Conservation (phyloP, 805 yeast species). For the Wickerhamiella australiensis region DNA sequence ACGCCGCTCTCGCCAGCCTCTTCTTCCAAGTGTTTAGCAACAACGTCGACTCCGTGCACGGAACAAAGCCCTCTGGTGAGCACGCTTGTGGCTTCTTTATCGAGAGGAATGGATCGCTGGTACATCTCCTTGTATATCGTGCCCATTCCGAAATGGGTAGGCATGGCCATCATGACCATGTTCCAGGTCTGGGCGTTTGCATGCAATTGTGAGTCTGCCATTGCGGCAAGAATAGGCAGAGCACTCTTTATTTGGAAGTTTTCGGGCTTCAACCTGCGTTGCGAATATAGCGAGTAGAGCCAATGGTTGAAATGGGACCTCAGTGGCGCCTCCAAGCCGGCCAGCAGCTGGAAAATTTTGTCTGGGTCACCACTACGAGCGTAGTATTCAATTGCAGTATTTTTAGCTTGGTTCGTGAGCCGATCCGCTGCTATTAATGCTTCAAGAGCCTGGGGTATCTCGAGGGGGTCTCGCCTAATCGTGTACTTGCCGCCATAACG, state of each 20-base stretch:
- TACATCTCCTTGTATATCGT: not conserved
- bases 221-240: not conserved
- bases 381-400: not conserved
- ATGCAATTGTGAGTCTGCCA: not conserved
- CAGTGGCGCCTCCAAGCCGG: not conserved
- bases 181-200: slow-evolving; percentile 12
- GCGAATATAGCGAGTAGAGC: slow-evolving; percentile 7
- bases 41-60: not conserved
- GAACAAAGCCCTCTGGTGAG: not conserved
- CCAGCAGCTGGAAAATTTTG: not conserved
- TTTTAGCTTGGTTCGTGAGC: not conserved
- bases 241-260: not conserved
- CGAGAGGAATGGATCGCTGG: not conserved
- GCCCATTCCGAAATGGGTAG: not conserved
- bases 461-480: too few relatives aligned
- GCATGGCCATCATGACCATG: slow-evolving; percentile 4
- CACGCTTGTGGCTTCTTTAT: not conserved
- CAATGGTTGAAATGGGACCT: slow-evolving; percentile 8
- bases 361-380: slow-evolving; percentile 5
- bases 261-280: not conserved
- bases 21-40: not conserved
- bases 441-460: not conserved
- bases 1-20: not conserved
- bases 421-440: not conserved
- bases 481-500: not conserved